These are phyloP conservation scores for Penicillium simplicissimum DNA, from an alignment of 495 filamentous ascomycete genomes.

Conservation along the genomic window DNA sequence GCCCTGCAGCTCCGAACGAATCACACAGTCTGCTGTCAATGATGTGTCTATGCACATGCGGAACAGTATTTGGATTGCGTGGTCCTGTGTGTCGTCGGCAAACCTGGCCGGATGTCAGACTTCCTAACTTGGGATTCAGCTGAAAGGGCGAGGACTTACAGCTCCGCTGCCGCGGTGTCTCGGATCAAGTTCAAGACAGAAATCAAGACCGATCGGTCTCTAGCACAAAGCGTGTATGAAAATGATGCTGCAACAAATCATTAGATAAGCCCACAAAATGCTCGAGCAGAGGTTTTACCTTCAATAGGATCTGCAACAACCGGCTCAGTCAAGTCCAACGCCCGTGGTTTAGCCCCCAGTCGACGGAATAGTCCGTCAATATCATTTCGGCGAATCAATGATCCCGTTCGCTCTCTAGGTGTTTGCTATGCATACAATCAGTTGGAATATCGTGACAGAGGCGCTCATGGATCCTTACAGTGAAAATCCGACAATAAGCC, in stretches of 20 bases:
- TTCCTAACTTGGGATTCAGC: background rate
- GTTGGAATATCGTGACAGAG: background rate
- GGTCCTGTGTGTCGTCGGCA: conserved; percentile 34
- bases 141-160: conserved; percentile 12
- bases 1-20: conserved; percentile 48
- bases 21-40: conserved; percentile 41
- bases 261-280: background rate
- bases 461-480: conserved; percentile 29
- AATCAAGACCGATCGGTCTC: conserved; percentile 14
- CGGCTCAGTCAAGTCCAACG: conserved; percentile 29
- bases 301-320: conserved; percentile 29
- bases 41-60: conserved; percentile 61
- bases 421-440: conserved; percentile 22
- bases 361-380: conserved; percentile 37
- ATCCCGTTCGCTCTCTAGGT: conserved; percentile 22
- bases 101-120: conserved; percentile 26
- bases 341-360: conserved; percentile 34
- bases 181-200: conserved; percentile 23
- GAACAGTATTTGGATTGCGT: conserved; percentile 47
- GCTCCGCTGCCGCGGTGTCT: background rate
- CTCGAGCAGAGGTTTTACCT: conserved; percentile 17
- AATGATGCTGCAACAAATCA: background rate
- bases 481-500: conserved; percentile 61
- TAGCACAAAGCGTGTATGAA: background rate
- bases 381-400: conserved; percentile 32